Conservation (phyloP, 1,139 yeast species). For the Lodderomyces beijingensis region DNA sequence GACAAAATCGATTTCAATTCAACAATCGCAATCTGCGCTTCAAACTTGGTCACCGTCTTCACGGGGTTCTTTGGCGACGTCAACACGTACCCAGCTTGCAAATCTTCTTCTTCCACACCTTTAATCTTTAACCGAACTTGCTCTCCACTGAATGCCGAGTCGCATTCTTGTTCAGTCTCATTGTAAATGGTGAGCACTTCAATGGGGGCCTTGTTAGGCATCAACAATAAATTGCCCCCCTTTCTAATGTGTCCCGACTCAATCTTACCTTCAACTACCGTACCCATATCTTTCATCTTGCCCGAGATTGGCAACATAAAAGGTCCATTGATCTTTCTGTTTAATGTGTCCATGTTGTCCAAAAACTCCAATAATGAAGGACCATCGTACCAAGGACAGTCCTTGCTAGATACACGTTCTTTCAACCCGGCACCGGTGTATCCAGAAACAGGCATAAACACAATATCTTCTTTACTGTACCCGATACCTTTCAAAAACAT, state of each 20-base stretch:
- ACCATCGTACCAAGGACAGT: constrained; percentile 91
- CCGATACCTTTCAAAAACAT: constrained; percentile 86
- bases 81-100: constrained; percentile 85
- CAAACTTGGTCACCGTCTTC: constrained; percentile 83
- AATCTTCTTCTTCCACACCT: constrained; percentile 97
- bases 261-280: constrained; percentile 95
- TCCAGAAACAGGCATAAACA: constrained; percentile 96
- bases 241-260: constrained; percentile 92
- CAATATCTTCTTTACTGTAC: constrained; percentile 77
- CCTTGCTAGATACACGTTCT: constrained; percentile 66
- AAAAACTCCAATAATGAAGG: constrained; percentile 88
- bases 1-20: constrained; percentile 92
- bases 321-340: constrained; percentile 89
- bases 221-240: constrained; percentile 68
- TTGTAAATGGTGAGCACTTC: constrained; percentile 86
- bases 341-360: constrained; percentile 74
- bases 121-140: constrained; percentile 90
- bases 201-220: constrained; percentile 85
- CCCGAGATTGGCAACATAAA: constrained; percentile 95
- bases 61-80: constrained; percentile 86
- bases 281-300: constrained; percentile 95
- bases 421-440: constrained; percentile 96
- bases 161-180: constrained; percentile 95
- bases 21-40: constrained; percentile 95
- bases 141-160: constrained; percentile 89